Evolutionary conservation across 1,284 basidiomycete genomes (phyloP).

Genomic region (Fistulinella cinereoalba): DNA sequence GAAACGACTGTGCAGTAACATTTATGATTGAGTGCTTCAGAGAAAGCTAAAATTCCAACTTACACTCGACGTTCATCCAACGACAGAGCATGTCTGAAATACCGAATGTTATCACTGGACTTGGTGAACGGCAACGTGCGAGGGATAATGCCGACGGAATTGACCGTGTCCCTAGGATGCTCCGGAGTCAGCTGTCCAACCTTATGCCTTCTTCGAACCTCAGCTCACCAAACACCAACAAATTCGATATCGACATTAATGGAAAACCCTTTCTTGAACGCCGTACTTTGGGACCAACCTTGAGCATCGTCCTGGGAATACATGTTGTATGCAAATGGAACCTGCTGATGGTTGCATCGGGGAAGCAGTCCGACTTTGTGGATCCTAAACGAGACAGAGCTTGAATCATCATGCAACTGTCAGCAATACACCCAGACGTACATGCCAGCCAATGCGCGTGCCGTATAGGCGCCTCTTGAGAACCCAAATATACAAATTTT

Average conservation of each 20-base stretch:
- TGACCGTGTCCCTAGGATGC: conserved; percentile 64
- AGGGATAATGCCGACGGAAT: conserved; percentile 58
- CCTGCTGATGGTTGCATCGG: conserved; percentile 54
- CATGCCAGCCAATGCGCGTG: conserved; percentile 69
- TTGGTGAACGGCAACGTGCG: conserved; percentile 59
- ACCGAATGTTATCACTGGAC: conserved; percentile 54
- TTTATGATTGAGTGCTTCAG: no score
- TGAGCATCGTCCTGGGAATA: conserved; percentile 50
- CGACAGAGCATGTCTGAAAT: conserved; percentile 62
- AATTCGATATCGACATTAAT: conserved; percentile 58
- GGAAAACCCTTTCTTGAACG: conserved; percentile 68
- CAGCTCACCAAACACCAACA: conserved; percentile 59
- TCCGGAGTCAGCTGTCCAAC: no score
- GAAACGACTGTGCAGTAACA: conserved; percentile 50
- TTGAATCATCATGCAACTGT: no score
- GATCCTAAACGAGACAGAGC: neutral
- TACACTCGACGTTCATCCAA: conserved; percentile 51
- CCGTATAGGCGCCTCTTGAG: conserved; percentile 75
- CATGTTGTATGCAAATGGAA: conserved; percentile 65
- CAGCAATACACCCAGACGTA: no score
- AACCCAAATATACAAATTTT: conserved; percentile 69
- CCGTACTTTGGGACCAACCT: conserved; percentile 45
- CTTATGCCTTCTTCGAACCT: no score
- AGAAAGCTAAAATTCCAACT: no score
- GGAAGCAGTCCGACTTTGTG: conserved; percentile 58